These are phyloP conservation scores for Trichoderma oligosporum DNA, from an alignment of 2,329 filamentous ascomycete species.

Conservation along the genomic window DNA sequence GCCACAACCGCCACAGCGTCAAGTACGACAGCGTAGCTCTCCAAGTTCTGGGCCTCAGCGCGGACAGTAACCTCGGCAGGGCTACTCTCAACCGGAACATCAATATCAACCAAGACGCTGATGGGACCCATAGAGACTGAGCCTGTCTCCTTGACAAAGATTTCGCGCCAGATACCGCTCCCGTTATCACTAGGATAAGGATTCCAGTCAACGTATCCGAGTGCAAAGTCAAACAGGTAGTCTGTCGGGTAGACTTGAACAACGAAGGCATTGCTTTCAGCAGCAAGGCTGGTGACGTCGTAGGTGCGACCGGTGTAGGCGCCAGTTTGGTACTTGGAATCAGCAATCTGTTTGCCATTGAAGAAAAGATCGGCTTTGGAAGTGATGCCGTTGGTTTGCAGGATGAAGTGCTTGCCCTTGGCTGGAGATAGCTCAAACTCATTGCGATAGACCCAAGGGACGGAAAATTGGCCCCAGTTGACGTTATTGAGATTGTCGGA, in stretches of 20 bases:
- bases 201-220: constrained; percentile 36
- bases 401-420: constrained; percentile 43
- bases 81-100: constrained; percentile 20
- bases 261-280: constrained; percentile 47
- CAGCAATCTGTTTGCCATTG: constrained; percentile 52
- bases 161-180: constrained; percentile 59
- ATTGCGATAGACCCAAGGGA: constrained; percentile 57
- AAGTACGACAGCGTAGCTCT: constrained; percentile 38
- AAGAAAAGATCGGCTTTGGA: constrained; percentile 58
- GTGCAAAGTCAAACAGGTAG: constrained; percentile 55
- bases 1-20: constrained; percentile 34
- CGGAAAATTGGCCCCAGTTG: constrained; percentile 45
- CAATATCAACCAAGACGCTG: constrained; percentile 44
- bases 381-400: constrained; percentile 57
- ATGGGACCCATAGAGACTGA: constrained; percentile 44
- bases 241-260: constrained; percentile 55
- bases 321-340: constrained; percentile 48
- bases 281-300: constrained; percentile 47
- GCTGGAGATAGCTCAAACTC: constrained; percentile 43
- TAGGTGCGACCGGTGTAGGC: constrained; percentile 54
- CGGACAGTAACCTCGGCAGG: constrained; percentile 39
- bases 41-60: constrained; percentile 39
- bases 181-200: constrained; percentile 56
- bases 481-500: constrained; percentile 45
- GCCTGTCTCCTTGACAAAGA: constrained; percentile 54